These are phyloP conservation scores for Dactylellina parvicollis DNA, from an alignment of 2,329 filamentous ascomycete genomes.

Conservation along the genomic window DNA sequence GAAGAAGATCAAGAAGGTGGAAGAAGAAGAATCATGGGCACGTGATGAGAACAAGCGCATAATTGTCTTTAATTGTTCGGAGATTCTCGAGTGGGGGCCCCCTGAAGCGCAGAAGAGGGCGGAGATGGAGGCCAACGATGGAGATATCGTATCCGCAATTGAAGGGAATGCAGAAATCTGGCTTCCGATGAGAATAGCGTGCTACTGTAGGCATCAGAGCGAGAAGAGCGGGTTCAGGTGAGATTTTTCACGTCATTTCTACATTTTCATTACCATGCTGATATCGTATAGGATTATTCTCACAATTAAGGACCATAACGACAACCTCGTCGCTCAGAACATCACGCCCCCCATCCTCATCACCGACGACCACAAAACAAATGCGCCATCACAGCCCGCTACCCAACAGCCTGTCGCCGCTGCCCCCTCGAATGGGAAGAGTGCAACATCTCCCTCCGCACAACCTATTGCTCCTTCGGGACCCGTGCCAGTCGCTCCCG, in stretches of 20 bases:
- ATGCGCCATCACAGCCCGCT: conserved; percentile 59
- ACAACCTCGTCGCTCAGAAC: conserved; percentile 80
- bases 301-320: conserved; percentile 84
- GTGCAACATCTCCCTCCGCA: conserved; percentile 29
- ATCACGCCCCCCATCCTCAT: conserved; percentile 93
- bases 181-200: conserved; percentile 89
- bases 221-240: conserved; percentile 87
- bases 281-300: conserved; percentile 76
- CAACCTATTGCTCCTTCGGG: conserved; percentile 26
- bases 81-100: conserved; percentile 83
- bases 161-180: conserved; percentile 51
- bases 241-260: conserved; percentile 58
- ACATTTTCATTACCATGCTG: conserved; percentile 38
- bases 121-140: conserved; percentile 62
- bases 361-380: conserved; percentile 95
- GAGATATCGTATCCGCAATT: conserved; percentile 66
- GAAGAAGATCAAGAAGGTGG: conserved; percentile 91
- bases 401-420: conserved; percentile 56
- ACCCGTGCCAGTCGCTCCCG: conserved; percentile 36
- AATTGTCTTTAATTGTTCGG: conserved; percentile 89
- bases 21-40: conserved; percentile 89
- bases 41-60: conserved; percentile 81
- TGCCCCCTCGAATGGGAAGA: conserved; percentile 11
- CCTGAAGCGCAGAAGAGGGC: conserved; percentile 57
- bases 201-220: conserved; percentile 93